Base-by-base conservation (phyloP, 148 eudicot species). In the Simmondsia chinensis region DNA sequence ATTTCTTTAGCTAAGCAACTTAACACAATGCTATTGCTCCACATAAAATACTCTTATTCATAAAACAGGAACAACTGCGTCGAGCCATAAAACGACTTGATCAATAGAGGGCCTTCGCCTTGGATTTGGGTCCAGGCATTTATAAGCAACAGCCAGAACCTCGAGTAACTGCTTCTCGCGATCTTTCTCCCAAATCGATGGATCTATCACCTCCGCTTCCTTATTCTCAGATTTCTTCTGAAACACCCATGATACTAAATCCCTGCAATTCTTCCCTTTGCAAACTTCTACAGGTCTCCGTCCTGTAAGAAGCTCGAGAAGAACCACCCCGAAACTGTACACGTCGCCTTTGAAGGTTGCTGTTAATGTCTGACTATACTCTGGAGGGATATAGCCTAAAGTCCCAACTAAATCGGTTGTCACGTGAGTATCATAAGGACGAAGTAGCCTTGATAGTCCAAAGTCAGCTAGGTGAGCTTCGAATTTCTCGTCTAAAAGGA, bases 331-430 rank as follows among this genome's bases (percentile, higher is more conserved):
- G 34, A 89, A 89, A 53, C 97, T 89, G 40, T 84, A 89, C 2
- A 89, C 95, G 50, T 89, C 97, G 4, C 97, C 97, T 46, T 83
- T 84, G 54, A 89, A 81, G 28, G 95, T 84, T n/a, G 97, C 97
- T 9, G 78, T 69, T 51, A 89, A 45, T 18, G 87, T 76, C 52
- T 89, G 97, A 44, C 93, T 71, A 24, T 89, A 89, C 36, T 89
- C 97, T 1, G 97, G 97, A 34, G 97, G 97, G 36, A 89, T 89
- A 51, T 89, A 89, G 15, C 97, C 97, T 14, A 89, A 50, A 9
- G 97, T 89, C 5, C 97, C 97, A 9, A 84, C 95, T 65, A 89
- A 69, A 60, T 84, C 97, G 6, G 97, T 89, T 0, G 95, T 89
- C 12, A 89, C 97, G 49, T 89, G 97, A 6, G 95, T 89, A 46